phyloP scores from a whole-genome alignment of 225 moss, liverwort and hornwort genomes.

The Climacium dendroides region DNA sequence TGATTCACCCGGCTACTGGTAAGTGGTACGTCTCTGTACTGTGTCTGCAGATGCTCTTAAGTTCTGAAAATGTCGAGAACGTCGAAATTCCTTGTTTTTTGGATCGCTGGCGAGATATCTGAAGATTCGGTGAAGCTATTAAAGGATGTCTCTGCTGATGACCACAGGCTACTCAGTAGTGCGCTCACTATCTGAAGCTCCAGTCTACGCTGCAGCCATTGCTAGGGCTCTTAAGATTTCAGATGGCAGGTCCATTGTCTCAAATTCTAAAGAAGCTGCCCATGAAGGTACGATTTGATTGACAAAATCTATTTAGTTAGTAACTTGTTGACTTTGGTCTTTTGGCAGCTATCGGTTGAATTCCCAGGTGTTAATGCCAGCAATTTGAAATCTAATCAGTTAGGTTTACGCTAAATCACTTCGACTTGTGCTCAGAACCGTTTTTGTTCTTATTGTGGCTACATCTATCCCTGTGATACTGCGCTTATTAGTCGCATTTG shows the following conservation, averaged over 20 bases:
- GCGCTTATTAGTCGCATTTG: neutral
- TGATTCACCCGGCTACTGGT: conserved; percentile 99
- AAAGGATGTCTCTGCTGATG: neutral
- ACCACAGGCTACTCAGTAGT: conserved; percentile 91
- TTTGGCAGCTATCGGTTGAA: neutral
- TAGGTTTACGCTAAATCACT: neutral
- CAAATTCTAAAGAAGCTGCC: conserved; percentile 72
- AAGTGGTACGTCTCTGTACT: conserved; percentile 30
- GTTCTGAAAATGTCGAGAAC: neutral
- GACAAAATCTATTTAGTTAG: neutral
- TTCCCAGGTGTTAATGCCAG: neutral
- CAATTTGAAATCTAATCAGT: neutral
- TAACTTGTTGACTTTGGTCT: neutral
- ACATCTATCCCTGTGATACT: neutral
- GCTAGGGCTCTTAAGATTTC: conserved; percentile 58
- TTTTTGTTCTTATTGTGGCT: neutral
- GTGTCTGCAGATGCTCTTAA: neutral
- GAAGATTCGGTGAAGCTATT: neutral
- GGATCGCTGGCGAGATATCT: neutral
- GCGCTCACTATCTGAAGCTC: conserved; percentile 92
- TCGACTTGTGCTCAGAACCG: neutral
- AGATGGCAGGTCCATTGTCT: neutral
- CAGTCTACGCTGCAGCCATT: conserved; percentile 92
- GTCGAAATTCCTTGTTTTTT: neutral
- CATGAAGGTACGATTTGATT: conserved; percentile 50